Evolutionary conservation across 129 eudicot species (phyloP), one percentile per base, ranked within the genome.

Genomic region (Flaveria brownii): DNA sequence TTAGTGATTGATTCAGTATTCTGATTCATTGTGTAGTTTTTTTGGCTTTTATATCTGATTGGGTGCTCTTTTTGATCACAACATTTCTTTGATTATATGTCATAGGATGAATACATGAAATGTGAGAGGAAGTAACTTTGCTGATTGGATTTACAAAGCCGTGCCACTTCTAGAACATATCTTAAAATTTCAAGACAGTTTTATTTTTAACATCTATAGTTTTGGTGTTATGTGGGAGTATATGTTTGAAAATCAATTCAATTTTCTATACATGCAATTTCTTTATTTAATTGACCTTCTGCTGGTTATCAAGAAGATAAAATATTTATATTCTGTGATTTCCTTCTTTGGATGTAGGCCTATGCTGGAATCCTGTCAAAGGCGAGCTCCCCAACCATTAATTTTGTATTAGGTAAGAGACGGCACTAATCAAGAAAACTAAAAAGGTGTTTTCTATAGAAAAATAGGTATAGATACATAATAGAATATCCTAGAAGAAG

Each of bases 341-440:
- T 70, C 68, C 74, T 76, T 72, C 25, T 68, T 74, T 86, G 70
- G 80, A 43, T 79, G 83, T 72, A 90, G 98, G 85, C 75, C 36
- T 84, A 82, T 73, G 86, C 77, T 76, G 84, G 89, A 84, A 72
- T 57, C 68, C 84, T 77, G 77, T 59, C 83, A 62, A 79, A 68
- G 78, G 78, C 84, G 73, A 83, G 79, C 70, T 65, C 69, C 45
- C 95, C 84, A 20, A 83, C 84, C 73, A 84, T 93, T 39, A 82
- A 95, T 63, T 93, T 93, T 84, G 96, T 93, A 71, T 74, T 93
- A 82, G 98, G 98, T 88, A 88, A 92, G 47, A 43, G 1, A 64
- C 69, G 42, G 16, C 49, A 69, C 57, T 42, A 57, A 28, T 65
- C 51, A 73, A 55, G 50, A 59, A 73, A 80, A 45, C 23, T 72